Base-by-base conservation (phyloP, 139 green algal species). In the Chlorella sp. region DNA sequence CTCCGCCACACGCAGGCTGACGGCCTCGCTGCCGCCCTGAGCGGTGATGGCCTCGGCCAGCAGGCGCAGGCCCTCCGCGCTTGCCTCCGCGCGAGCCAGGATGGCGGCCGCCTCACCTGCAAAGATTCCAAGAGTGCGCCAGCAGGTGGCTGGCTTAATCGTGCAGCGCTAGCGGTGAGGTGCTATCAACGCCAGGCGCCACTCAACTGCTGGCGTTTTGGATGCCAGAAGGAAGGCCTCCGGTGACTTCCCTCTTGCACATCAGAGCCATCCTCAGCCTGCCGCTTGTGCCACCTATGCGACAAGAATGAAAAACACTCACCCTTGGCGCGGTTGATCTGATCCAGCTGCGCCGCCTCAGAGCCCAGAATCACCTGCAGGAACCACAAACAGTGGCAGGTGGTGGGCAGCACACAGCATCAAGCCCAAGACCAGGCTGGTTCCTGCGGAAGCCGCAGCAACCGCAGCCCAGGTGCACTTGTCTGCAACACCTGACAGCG, bases 291-390 rank as follows among this genome's bases (percentile, higher is more conserved):
- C 62, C 28, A 21, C 62, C 30, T 6, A 1, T 69, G 63, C 63
- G 28, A 36, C 2, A 30, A 38, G 16, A 36, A 38, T 95, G 20
- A 96, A 83, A 28, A 56, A 62, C 0, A 15, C 67, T 26, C 90
- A 80, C 91, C 97, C 57, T 84, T 79, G 0, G 97, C 97, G 13
- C 92, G 86, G 90, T 99, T 99, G 83, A 98, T 96, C n/a, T 92
- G 78, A 56, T 98, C 92, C 87, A 94, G 72, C 63, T 89, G 89
- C 3, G 91, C 83, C 0, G 92, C 97, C 89, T 98, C 95, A 0
- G 97, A 99, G 3, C 88, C 85, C 32, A 99, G 88, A 68, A 99
- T 98, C 23, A 96, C 87, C 70, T 78, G 70, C 39, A 60, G 28
- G 28, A 16, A 36, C 60, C n/a, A 30, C 25, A 30, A 28, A 67